A percentile compares a stretch with the other conserved stretches of the same genome.
Evolutionary conservation across 345 rosid species (phyloP).

Genomic region (Barbarea vulgaris): DNA sequence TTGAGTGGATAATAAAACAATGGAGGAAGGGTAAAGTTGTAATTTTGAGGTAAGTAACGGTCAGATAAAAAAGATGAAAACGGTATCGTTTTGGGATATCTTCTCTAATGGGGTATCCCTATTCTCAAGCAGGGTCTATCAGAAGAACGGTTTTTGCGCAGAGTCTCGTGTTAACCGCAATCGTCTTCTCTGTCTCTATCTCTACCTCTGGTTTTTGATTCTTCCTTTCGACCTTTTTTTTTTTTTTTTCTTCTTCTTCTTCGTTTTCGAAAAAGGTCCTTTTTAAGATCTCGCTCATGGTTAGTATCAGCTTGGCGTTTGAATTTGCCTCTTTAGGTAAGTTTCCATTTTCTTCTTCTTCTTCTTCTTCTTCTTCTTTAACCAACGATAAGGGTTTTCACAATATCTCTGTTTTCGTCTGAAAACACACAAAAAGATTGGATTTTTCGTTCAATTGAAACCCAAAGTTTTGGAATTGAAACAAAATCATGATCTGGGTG

Average conservation of each 20-base stretch:
- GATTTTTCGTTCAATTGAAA: neutral
- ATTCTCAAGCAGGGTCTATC: constrained; percentile 44
- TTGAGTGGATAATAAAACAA: constrained; percentile 17
- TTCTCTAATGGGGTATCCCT: constrained; percentile 37
- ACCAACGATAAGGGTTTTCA: constrained; percentile 33
- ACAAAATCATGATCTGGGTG: constrained; percentile 17
- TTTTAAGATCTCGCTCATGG: constrained; percentile 40
- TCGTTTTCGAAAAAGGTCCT: constrained; percentile 17
- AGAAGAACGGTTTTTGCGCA: constrained; percentile 38
- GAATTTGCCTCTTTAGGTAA: constrained; percentile 38
- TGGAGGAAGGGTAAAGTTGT: constrained; percentile 9
- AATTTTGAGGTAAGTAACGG: neutral
- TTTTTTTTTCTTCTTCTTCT: neutral
- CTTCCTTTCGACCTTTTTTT: neutral
- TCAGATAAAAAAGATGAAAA: neutral
- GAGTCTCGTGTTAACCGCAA: constrained; percentile 38
- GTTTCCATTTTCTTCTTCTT: constrained; percentile 24
- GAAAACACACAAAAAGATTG: constrained; percentile 2
- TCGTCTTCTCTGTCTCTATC: constrained; percentile 44
- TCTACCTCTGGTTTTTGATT: constrained; percentile 41
- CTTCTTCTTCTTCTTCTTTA: neutral
- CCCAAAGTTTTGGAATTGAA: neutral
- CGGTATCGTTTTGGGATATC: neutral
- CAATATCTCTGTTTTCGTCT: constrained; percentile 1
- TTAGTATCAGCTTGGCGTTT: constrained; percentile 46